Base-by-base conservation (phyloP, 768 basidiomycete genomes). In the Naematelia encephala region DNA sequence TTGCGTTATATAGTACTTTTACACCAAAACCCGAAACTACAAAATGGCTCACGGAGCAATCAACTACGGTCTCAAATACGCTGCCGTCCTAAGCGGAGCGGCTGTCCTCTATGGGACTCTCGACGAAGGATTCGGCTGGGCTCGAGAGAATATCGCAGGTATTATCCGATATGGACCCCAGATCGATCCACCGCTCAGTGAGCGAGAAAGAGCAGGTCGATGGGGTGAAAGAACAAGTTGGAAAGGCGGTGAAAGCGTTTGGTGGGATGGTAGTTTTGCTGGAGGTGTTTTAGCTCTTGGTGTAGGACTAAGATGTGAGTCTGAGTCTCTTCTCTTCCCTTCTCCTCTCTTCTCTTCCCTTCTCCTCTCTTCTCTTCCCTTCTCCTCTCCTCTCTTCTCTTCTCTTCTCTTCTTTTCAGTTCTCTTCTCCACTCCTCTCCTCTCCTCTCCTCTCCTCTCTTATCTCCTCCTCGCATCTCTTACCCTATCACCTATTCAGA, bases 11-110 rank as follows among this genome's bases (percentile, higher is more conserved):
- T 23, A 76, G 75, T 77, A 77, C 63, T 77, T 74, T 46, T 77
- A 77, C 63, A 73, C 73, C 43, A 74, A 74, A 60, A 74, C 75
- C 0, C 56, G 75, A 28, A 77, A 77, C 39, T 77, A 77, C 54
- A 57, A 67, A 16, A 68, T 77, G 12, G 61, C 74, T 45, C 72
- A 65, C 49, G 64, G 61, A 1, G 70, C 68, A 1, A 54, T 60
- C 12, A 61, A 62, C 16, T 64, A 62, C 29, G 75, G 73, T 13
- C 63, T 64, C 0, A 64, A 61, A 42, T 72, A 71, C 46, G 75
- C 69, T 34, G 43, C 69, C n/a, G 64, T 57, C 5, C 56, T 77
- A 1, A 68, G 73, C 30, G 68, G 69, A 2, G 68, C 72, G 1
- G 72, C 75, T 3, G 63, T 63, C 1, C 26, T 56, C 0, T 74